Evolutionary conservation across 345 rosid species (phyloP).

Genomic region (Eucalyptus decipiens): DNA sequence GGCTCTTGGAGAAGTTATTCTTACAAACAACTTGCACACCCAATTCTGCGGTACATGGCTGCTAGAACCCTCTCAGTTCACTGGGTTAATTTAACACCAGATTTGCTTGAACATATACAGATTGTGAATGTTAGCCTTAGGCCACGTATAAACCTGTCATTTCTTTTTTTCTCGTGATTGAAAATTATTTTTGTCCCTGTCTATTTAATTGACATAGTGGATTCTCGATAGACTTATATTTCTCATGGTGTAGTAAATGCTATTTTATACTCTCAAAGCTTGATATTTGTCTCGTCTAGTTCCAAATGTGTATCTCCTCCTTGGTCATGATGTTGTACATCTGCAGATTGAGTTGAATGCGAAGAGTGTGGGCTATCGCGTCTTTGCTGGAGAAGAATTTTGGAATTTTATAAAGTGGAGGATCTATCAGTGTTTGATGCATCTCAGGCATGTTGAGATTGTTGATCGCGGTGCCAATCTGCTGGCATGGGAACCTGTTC

Average conservation of each 20-base stretch:
- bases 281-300: background rate
- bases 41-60: too few relatives aligned
- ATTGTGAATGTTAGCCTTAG: background rate
- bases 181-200: background rate
- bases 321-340: background rate
- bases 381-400: background rate
- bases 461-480: too few relatives aligned
- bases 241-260: background rate
- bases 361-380: rapidly evolving
- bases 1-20: too few relatives aligned
- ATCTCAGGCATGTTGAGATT: too few relatives aligned
- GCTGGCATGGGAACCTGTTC: too few relatives aligned
- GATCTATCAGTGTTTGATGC: too few relatives aligned
- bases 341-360: background rate
- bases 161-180: background rate
- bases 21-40: too few relatives aligned
- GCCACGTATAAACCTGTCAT: background rate
- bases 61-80: too few relatives aligned
- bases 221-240: background rate
- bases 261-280: background rate
- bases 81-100: background rate
- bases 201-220: background rate
- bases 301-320: background rate
- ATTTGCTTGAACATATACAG: background rate
- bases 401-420: background rate